phyloP scores from a whole-genome alignment of 2,329 filamentous ascomycete species.

The Colletotrichum camelliae region DNA sequence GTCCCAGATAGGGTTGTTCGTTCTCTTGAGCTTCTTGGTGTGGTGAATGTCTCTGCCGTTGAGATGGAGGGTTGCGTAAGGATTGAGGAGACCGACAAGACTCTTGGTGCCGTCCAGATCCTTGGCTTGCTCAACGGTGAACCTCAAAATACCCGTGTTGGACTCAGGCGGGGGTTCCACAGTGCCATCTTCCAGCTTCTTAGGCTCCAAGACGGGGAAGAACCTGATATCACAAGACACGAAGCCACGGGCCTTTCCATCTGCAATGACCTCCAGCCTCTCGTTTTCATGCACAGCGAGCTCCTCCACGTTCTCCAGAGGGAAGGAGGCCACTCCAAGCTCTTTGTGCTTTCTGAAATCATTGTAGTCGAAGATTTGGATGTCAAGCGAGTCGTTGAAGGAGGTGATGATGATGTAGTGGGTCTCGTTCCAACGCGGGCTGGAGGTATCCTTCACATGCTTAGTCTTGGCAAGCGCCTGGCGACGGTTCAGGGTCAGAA shows the following conservation, averaged over 20 bases:
- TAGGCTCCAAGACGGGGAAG: slow-evolving; percentile 86
- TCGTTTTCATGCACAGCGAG: slow-evolving; percentile 82
- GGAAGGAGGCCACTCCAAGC: slow-evolving; percentile 84
- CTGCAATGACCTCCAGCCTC: slow-evolving; percentile 81
- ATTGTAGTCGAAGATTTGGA: slow-evolving; percentile 91
- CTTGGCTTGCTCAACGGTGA: slow-evolving; percentile 95
- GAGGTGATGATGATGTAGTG: slow-evolving; percentile 94
- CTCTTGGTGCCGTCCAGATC: slow-evolving; percentile 93
- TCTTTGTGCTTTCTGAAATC: slow-evolving; percentile 97
- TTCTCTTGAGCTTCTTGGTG: slow-evolving; percentile 93
- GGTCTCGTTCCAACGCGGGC: slow-evolving; percentile 95
- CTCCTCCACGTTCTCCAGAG: slow-evolving; percentile 81
- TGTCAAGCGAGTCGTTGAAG: slow-evolving; percentile 84
- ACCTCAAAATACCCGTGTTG: slow-evolving; percentile 91
- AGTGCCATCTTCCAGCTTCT: slow-evolving; percentile 77
- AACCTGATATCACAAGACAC: slow-evolving; percentile 86
- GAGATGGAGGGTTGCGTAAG: slow-evolving; percentile 85
- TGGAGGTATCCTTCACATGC: slow-evolving; percentile 81
- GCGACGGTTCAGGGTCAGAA: slow-evolving; percentile 84
- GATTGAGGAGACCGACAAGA: slow-evolving; percentile 87
- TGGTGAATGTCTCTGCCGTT: slow-evolving; percentile 91
- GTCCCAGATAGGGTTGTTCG: slow-evolving; percentile 96
- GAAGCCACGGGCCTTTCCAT: slow-evolving; percentile 83
- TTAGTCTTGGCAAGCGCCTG: slow-evolving; percentile 87
- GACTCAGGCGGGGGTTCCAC: slow-evolving; percentile 83